Conservation (phyloP, 495 filamentous ascomycete genomes). For the Xylaria grammica region DNA sequence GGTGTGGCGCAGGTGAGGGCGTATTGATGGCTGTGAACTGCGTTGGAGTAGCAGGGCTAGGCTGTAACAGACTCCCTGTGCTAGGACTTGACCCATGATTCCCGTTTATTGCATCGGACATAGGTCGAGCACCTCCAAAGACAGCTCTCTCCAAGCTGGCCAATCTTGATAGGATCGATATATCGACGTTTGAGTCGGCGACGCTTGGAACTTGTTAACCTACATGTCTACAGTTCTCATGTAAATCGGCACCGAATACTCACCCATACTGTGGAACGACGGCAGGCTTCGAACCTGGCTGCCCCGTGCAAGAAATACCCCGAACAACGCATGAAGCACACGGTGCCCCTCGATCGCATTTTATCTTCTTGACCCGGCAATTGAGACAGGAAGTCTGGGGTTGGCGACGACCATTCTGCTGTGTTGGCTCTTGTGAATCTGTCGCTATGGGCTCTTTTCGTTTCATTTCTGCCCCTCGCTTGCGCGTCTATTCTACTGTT, state of each 20-base stretch:
- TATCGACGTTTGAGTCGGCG: neutral
- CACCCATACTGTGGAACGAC: slow-evolving; percentile 12
- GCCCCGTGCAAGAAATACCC: slow-evolving; percentile 21
- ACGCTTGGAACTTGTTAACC: neutral
- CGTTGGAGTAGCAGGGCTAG: slow-evolving; percentile 7
- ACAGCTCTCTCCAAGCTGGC: slow-evolving; percentile 28
- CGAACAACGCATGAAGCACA: slow-evolving; percentile 38
- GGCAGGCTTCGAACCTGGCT: neutral
- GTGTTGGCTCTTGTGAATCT: neutral
- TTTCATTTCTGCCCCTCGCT: slow-evolving; percentile 1
- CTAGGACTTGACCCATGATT: neutral
- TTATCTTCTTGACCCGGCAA: slow-evolving; percentile 52
- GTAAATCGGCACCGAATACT: neutral
- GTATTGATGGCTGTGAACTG: neutral
- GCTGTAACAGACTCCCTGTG: neutral
- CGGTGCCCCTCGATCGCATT: slow-evolving; percentile 49
- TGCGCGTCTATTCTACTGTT: neutral
- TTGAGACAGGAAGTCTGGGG: slow-evolving; percentile 51
- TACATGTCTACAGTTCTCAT: neutral
- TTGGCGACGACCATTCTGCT: slow-evolving; percentile 39
- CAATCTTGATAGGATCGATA: slow-evolving; percentile 25
- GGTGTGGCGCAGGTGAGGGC: neutral
- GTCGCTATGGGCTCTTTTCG: slow-evolving; percentile 3
- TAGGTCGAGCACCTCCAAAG: slow-evolving; percentile 13
- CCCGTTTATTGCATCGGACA: neutral